Percentiles rank a stretch among this genome's conserved stretches.
Conservation (phyloP, 2,329 filamentous ascomycete genomes). For the Ascochyta clinopodiicola region DNA sequence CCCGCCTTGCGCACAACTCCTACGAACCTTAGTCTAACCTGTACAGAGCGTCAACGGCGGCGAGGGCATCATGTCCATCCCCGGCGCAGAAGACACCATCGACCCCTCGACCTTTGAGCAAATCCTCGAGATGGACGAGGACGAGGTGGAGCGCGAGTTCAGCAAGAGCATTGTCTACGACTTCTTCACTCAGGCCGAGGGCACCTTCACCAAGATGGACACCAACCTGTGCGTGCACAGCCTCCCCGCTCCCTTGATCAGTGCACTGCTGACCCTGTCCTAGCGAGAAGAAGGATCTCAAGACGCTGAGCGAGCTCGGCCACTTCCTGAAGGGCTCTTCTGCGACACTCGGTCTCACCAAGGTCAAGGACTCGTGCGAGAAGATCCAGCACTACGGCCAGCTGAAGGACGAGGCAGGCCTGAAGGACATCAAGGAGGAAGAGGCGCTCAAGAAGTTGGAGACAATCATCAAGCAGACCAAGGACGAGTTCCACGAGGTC, state of each 20-base stretch:
- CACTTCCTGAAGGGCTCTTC: constrained; percentile 98
- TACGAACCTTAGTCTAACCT: constrained; percentile 18
- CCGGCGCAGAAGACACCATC: constrained; percentile 76
- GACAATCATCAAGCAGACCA: constrained; percentile 73
- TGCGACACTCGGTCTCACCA: constrained; percentile 87
- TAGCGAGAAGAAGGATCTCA: constrained; percentile 72
- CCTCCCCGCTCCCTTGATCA: neutral
- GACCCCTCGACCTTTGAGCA: constrained; percentile 85
- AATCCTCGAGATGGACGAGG: constrained; percentile 98
- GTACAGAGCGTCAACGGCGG: constrained; percentile 32
- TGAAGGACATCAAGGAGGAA: constrained; percentile 68
- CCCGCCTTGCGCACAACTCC: constrained; percentile 2
- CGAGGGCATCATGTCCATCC: constrained; percentile 52
- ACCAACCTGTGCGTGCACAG: constrained; percentile 72
- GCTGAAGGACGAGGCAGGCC: constrained; percentile 78
- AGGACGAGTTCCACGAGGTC: constrained; percentile 77
- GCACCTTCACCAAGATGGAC: constrained; percentile 88
- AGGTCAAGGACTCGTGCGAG: constrained; percentile 92
- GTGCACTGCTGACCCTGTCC: constrained; percentile 10
- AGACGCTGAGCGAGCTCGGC: constrained; percentile 79
- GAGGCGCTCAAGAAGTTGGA: constrained; percentile 71
- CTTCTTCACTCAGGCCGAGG: constrained; percentile 90
- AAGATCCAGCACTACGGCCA: constrained; percentile 95
- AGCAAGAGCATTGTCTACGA: constrained; percentile 86
- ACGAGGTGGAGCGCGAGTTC: constrained; percentile 83